phyloP scores from a whole-genome alignment of 2,329 filamentous ascomycete genomes.

The Lasiodiplodia sp. region DNA sequence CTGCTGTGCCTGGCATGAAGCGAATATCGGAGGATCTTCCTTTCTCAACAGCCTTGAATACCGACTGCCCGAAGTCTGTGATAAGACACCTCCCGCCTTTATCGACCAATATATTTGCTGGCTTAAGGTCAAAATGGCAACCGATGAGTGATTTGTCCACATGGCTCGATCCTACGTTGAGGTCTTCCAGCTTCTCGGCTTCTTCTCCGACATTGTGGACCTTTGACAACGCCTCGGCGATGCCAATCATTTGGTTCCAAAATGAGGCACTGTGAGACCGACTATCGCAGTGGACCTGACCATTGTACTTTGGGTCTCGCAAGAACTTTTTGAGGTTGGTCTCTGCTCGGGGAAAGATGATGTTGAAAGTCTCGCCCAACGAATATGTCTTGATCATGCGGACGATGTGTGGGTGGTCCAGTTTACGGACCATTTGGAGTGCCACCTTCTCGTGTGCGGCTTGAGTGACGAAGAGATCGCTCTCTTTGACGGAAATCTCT shows the following conservation, averaged over 20 bases:
- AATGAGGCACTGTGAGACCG: background rate
- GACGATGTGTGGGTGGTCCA: conserved; percentile 31
- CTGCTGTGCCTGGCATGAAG: too few species aligned
- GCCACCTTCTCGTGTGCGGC: background rate
- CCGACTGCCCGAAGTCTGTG: conserved; percentile 31
- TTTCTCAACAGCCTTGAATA: too few species aligned
- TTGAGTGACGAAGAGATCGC: background rate
- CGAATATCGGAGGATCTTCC: too few species aligned
- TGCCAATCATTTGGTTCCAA: conserved; percentile 31
- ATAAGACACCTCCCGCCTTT: conserved; percentile 10
- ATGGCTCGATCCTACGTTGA: too few species aligned
- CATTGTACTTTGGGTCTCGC: background rate
- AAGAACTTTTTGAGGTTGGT: conserved; percentile 32
- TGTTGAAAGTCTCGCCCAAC: conserved; percentile 29
- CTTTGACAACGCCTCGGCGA: conserved; percentile 28
- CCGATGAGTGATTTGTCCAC: background rate
- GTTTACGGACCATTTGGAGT: conserved; percentile 8
- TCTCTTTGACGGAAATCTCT: background rate
- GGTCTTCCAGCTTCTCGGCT: background rate
- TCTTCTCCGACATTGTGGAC: background rate
- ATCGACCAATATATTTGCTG: conserved; percentile 31
- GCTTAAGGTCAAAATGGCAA: conserved; percentile 7
- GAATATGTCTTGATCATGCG: conserved; percentile 34
- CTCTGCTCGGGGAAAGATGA: conserved; percentile 31
- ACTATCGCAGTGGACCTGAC: background rate